These are phyloP conservation scores for Penicillium sp. DNA, from an alignment of 2,329 filamentous ascomycete genomes.

Conservation along the genomic window DNA sequence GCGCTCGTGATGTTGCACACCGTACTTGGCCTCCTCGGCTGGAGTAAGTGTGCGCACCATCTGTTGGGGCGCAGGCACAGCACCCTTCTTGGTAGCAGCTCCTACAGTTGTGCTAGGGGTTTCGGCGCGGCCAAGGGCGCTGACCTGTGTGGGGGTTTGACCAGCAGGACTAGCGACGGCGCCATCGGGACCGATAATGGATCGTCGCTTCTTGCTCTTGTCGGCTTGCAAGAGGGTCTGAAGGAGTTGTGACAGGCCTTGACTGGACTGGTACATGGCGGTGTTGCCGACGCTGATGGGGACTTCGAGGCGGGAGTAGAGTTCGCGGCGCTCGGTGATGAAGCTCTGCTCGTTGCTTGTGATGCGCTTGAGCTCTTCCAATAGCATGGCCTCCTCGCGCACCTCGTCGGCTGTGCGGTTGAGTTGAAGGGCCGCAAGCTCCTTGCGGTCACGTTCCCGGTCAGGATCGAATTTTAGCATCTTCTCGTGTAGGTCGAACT, in stretches of 20 bases:
- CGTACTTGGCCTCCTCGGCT: constrained; percentile 75
- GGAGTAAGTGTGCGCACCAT: constrained; percentile 69
- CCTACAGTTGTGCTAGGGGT: constrained; percentile 32
- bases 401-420: constrained; percentile 81
- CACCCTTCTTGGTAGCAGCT: constrained; percentile 37
- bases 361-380: constrained; percentile 89
- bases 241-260: constrained; percentile 74
- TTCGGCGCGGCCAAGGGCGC: constrained; percentile 38
- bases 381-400: constrained; percentile 82
- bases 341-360: constrained; percentile 80
- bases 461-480: constrained; percentile 83
- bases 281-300: constrained; percentile 69
- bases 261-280: constrained; percentile 73
- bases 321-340: constrained; percentile 80
- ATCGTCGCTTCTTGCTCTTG: constrained; percentile 84
- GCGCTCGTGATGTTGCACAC: constrained; percentile 80
- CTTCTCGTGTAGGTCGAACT: constrained; percentile 78
- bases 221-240: constrained; percentile 79
- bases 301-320: constrained; percentile 82
- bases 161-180: constrained; percentile 50
- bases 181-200: constrained; percentile 61
- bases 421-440: constrained; percentile 76
- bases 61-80: constrained; percentile 42
- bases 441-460: constrained; percentile 76
- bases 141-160: constrained; percentile 49